Conservation (phyloP, 768 basidiomycete species). For the Leccinum pellstonianum region DNA sequence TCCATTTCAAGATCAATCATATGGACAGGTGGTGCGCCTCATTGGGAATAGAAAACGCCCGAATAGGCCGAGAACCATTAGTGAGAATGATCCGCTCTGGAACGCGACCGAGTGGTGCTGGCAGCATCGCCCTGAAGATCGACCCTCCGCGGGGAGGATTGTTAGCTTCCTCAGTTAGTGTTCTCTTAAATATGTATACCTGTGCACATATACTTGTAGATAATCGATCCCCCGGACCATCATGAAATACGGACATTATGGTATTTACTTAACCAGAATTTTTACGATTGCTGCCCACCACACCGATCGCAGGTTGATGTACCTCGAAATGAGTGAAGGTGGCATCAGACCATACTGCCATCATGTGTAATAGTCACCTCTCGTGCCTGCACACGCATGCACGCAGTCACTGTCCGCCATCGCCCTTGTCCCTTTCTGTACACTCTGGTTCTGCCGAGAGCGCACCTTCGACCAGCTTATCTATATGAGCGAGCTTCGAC, state of each 20-base stretch:
- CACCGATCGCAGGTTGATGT: not conserved
- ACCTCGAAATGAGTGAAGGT: not conserved
- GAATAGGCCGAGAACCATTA: constrained; percentile 6
- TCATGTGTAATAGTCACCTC: too few relatives aligned
- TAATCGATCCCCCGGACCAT: not conserved
- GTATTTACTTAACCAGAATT: not conserved
- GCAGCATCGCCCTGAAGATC: constrained; percentile 2
- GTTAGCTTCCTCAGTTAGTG: not conserved
- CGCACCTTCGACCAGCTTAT: not conserved
- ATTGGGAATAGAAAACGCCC: constrained; percentile 3
- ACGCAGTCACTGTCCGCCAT: too few relatives aligned
- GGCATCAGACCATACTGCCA: too few relatives aligned
- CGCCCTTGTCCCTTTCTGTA: too few relatives aligned
- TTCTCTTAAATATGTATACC: not conserved
- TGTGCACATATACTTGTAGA: not conserved
- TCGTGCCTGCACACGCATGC: too few relatives aligned
- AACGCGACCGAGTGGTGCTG: constrained; percentile 8
- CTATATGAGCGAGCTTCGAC: not conserved
- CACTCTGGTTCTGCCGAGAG: too few relatives aligned
- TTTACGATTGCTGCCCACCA: not conserved
- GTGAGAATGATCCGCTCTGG: constrained; percentile 16
- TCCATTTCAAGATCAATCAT: constrained; percentile 6
- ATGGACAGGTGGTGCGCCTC: not conserved
- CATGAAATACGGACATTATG: not conserved
- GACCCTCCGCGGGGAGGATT: constrained; percentile 13